A percentile compares a stretch with the other conserved stretches of the same genome.
Conservation (phyloP, 768 basidiomycete genomes). For the Xerocomellus intermedius region DNA sequence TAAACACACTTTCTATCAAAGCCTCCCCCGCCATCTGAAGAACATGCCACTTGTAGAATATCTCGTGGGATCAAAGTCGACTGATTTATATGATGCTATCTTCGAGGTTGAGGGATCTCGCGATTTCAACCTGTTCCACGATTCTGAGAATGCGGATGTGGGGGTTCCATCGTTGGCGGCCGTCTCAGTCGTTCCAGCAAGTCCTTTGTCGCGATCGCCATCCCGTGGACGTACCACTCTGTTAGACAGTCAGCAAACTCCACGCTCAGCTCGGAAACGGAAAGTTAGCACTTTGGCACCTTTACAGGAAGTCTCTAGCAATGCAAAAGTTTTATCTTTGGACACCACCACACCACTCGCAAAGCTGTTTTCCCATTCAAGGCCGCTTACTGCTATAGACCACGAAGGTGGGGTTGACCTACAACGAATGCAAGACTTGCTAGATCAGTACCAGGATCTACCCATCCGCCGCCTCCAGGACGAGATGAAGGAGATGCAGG, state of each 20-base stretch:
- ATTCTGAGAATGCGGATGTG: conserved; percentile 44
- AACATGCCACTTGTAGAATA: conserved; percentile 74
- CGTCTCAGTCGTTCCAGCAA: conserved; percentile 8
- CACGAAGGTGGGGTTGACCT: conserved; percentile 41
- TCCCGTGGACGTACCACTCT: background rate
- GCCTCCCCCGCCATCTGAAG: conserved; percentile 69
- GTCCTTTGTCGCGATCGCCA: conserved; percentile 10
- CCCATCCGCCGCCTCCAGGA: conserved; percentile 68
- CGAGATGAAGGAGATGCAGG: conserved; percentile 83
- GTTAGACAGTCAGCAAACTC: conserved; percentile 10
- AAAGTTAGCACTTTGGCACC: conserved; percentile 29
- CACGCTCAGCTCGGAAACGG: conserved; percentile 16
- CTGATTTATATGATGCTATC: conserved; percentile 72
- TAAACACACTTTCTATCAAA: conserved; percentile 57
- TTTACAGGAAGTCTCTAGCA: conserved; percentile 30
- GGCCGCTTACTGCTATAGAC: conserved; percentile 23
- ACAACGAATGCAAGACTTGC: conserved; percentile 54
- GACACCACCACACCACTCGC: conserved; percentile 29
- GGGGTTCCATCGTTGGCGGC: conserved; percentile 9
- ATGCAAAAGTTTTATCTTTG: conserved; percentile 28
- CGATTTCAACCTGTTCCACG: conserved; percentile 50
- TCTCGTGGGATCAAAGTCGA: conserved; percentile 66
- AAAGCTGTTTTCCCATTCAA: conserved; percentile 27
- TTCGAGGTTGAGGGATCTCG: conserved; percentile 64
- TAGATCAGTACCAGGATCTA: conserved; percentile 62